phyloP scores from a whole-genome alignment of 805 yeast species.

The Limtongozyma cylindracea region DNA sequence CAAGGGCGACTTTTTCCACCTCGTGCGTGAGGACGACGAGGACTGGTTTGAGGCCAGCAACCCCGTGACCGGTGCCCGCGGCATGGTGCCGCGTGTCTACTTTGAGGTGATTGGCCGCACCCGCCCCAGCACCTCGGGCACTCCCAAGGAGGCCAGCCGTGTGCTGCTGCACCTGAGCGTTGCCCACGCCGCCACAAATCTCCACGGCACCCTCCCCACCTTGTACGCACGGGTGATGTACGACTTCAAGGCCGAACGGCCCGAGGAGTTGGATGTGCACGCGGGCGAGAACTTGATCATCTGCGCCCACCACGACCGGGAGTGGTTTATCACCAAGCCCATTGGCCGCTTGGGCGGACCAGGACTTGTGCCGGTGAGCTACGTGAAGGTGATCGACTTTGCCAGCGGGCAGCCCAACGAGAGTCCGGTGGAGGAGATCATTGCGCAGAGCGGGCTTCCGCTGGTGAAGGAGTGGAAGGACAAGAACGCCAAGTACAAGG shows the following conservation, averaged over 20 bases:
- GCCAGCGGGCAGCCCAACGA: slow-evolving; percentile 8
- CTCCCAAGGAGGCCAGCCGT: slow-evolving; percentile 1
- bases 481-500: slow-evolving; percentile 77
- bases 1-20: slow-evolving; percentile 79
- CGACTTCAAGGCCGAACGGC: slow-evolving; percentile 62
- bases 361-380: slow-evolving; percentile 82
- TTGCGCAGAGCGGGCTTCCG: slow-evolving; percentile 50
- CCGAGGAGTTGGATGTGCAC: slow-evolving; percentile 63
- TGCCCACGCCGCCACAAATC: slow-evolving; percentile 1
- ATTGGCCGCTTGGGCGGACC: slow-evolving; percentile 92
- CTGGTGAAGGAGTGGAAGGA: slow-evolving; percentile 92
- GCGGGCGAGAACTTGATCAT: slow-evolving; percentile 81
- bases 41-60: slow-evolving; percentile 76
- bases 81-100: slow-evolving; percentile 69
- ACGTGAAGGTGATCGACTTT: slow-evolving; percentile 67
- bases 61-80: slow-evolving; percentile 52
- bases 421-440: slow-evolving; percentile 17
- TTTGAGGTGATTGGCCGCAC: slow-evolving; percentile 59
- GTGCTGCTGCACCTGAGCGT: neutral
- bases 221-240: slow-evolving; percentile 70
- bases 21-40: slow-evolving; percentile 9
- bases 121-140: slow-evolving; percentile 9
- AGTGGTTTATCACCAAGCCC: slow-evolving; percentile 97
- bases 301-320: slow-evolving; percentile 89
- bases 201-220: slow-evolving; percentile 12